phyloP scores from a whole-genome alignment of 768 basidiomycete genomes.

The Tremella mesenterica region DNA sequence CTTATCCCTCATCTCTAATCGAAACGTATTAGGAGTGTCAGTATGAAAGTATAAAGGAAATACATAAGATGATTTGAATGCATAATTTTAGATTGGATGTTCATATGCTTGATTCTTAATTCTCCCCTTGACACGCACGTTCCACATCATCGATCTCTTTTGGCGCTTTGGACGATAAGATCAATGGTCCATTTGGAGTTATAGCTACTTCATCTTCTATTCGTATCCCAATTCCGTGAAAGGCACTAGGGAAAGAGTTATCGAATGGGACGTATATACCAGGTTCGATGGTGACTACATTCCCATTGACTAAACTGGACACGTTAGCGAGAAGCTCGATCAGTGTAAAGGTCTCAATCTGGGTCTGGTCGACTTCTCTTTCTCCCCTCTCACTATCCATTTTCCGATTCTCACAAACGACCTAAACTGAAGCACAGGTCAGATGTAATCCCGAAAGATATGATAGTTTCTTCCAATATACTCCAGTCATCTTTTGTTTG shows the following conservation, averaged over 20 bases:
- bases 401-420: too few species aligned
- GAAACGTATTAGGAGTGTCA: too few species aligned
- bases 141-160: conserved; percentile 46
- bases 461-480: too few species aligned
- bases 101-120: too few species aligned
- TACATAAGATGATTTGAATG: too few species aligned
- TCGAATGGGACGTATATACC: conserved; percentile 83
- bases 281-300: conserved; percentile 82
- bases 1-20: too few species aligned
- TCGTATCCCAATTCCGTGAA: conserved; percentile 83
- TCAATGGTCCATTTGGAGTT: conserved; percentile 32
- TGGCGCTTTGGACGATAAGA: conserved; percentile 41
- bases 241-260: conserved; percentile 69
- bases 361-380: not conserved
- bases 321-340: conserved; percentile 2
- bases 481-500: too few species aligned
- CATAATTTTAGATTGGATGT: too few species aligned
- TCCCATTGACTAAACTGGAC: conserved; percentile 60
- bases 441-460: too few species aligned
- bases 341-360: not conserved
- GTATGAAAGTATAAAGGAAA: too few species aligned
- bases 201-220: conserved; percentile 56
- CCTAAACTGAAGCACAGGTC: too few species aligned
- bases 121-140: conserved; percentile 40
- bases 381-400: not conserved